A percentile compares a stretch with the other conserved stretches of the same genome.
phyloP scores from a whole-genome alignment of 2,329 filamentous ascomycete genomes.

The Nemania sp. region DNA sequence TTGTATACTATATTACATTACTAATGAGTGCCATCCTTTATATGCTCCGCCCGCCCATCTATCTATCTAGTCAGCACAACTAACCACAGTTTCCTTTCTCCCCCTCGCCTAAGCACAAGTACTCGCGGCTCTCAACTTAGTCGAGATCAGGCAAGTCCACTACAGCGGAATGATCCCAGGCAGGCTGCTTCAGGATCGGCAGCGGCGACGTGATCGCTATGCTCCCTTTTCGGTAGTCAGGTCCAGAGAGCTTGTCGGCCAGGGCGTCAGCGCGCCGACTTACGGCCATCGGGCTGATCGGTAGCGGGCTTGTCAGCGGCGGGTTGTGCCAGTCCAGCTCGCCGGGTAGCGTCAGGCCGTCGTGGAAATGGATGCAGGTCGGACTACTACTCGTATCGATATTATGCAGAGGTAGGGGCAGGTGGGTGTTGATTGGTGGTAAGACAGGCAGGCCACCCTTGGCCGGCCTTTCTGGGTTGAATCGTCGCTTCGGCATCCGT shows the following conservation, averaged over 20 bases:
- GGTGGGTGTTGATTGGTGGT: conserved; percentile 26
- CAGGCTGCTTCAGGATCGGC: conserved; percentile 27
- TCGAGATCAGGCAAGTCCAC: conserved; percentile 18
- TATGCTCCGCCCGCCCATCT: neutral
- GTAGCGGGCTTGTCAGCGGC: conserved; percentile 8
- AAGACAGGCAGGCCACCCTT: neutral
- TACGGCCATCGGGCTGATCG: conserved; percentile 23
- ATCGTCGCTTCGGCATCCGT: conserved; percentile 3
- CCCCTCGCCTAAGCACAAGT: neutral
- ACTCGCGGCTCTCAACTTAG: neutral
- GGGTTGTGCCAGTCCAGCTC: conserved; percentile 37
- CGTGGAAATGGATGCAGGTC: conserved; percentile 29
- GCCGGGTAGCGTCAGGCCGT: conserved; percentile 33
- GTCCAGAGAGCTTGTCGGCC: conserved; percentile 26
- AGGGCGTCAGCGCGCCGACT: conserved; percentile 24
- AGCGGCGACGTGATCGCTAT: conserved; percentile 22
- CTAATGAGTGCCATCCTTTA: neutral
- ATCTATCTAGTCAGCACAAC: neutral
- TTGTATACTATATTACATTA: conserved; percentile 32
- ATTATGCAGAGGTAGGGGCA: neutral
- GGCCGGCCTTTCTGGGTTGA: conserved; percentile 8
- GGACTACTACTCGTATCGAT: conserved; percentile 32
- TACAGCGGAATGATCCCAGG: conserved; percentile 30
- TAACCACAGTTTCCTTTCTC: neutral
- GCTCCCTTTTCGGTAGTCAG: conserved; percentile 18